phyloP scores from a whole-genome alignment of 2,329 filamentous ascomycete genomes.

The Dryadomyces quercus-mongolicae region DNA sequence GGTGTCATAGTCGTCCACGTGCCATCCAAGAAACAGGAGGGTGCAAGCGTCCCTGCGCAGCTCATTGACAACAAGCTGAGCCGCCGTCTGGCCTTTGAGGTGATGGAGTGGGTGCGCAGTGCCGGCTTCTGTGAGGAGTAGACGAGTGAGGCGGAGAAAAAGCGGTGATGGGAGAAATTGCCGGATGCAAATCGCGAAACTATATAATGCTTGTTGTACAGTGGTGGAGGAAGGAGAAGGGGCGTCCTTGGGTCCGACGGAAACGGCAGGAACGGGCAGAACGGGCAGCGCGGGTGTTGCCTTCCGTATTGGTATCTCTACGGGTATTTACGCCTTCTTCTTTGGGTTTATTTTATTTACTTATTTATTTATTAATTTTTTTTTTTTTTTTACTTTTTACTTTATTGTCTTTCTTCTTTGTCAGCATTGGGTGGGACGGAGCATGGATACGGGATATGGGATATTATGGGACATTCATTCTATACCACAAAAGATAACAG shows the following conservation, averaged over 20 bases:
- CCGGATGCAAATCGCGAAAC: neutral
- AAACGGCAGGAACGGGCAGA: neutral
- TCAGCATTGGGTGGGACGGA: neutral
- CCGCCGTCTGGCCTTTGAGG: conserved; percentile 71
- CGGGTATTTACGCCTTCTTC: neutral
- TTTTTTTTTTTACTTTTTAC: no score
- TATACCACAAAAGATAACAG: no score
- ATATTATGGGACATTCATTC: neutral
- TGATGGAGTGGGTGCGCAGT: conserved; percentile 64
- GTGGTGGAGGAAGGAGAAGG: neutral
- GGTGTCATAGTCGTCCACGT: conserved; percentile 44
- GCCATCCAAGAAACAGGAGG: conserved; percentile 15
- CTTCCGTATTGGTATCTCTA: neutral
- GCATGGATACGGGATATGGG: no score
- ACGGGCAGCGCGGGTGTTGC: no score
- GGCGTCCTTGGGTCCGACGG: neutral
- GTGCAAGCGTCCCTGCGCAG: conserved; percentile 8
- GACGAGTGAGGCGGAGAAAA: neutral
- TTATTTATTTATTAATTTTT: no score
- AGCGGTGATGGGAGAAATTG: neutral
- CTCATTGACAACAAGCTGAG: conserved; percentile 54
- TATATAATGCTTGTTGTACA: neutral
- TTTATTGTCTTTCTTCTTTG: neutral
- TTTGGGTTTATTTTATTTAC: neutral
- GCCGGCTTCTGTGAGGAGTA: neutral